phyloP scores from a whole-genome alignment of 23 red algal species.

The Cyanidioschyzon merolae region DNA sequence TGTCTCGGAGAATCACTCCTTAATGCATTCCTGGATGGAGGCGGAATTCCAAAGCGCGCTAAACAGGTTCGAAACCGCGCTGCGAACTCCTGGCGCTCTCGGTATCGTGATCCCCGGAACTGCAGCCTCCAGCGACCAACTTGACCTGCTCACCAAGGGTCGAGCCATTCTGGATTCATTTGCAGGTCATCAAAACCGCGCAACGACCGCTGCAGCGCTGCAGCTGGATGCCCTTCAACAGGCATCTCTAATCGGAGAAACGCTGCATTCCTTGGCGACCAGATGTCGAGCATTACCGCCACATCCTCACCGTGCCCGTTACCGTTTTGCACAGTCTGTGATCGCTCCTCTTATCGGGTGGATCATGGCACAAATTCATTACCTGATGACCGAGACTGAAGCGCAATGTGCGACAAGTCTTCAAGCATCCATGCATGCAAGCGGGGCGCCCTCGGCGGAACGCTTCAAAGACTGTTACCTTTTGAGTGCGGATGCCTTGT shows the following conservation, averaged over 20 bases:
- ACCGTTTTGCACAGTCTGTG: constrained; percentile 12
- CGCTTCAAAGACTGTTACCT: not conserved
- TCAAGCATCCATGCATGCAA: not conserved
- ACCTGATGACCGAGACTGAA: not conserved
- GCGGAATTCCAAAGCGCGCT: not conserved
- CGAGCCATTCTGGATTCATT: not conserved
- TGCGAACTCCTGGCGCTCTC: not conserved
- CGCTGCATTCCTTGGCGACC: constrained; percentile 9
- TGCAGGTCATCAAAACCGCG: not conserved
- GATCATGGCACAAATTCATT: constrained; percentile 1
- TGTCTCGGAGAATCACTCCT: not conserved
- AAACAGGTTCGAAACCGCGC: not conserved
- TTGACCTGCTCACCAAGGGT: not conserved
- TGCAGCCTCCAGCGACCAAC: not conserved
- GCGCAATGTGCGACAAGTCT: constrained; percentile 7
- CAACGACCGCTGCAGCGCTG: not conserved
- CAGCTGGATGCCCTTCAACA: not conserved
- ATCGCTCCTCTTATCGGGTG: constrained; percentile 2
- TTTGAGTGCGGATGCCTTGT: not conserved
- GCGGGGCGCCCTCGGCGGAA: not conserved
- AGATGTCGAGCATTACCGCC: not conserved
- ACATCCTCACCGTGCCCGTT: constrained; percentile 3
- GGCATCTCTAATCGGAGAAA: not conserved
- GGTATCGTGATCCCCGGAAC: not conserved
- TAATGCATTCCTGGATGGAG: constrained; percentile 16